Conservation (phyloP, 2,329 filamentous ascomycete genomes). For the Lasiodiplodia citricola region DNA sequence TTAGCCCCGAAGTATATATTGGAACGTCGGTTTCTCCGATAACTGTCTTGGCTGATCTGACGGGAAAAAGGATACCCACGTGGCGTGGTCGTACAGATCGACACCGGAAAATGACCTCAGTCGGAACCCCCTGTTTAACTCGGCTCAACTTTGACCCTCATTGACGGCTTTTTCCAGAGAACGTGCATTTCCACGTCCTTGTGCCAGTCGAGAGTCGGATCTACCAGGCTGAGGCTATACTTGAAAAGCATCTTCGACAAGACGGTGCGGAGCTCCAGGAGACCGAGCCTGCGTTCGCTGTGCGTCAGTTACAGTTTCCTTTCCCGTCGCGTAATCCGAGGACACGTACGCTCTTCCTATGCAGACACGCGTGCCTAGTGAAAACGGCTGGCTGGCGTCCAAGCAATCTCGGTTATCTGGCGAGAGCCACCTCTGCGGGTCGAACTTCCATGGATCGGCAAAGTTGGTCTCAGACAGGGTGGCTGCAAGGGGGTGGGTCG, state of each 20-base stretch:
- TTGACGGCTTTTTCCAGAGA: not conserved
- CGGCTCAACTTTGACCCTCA: not conserved
- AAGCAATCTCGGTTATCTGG: conserved; percentile 25
- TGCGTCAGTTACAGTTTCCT: not conserved
- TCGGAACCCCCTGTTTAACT: not conserved
- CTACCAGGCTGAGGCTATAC: not conserved
- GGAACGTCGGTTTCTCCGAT: not conserved
- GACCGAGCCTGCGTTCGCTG: not conserved
- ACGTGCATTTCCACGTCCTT: not conserved
- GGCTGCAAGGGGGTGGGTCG: conserved; percentile 31
- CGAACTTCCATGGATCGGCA: conserved; percentile 31
- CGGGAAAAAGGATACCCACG: not conserved
- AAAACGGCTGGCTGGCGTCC: conserved; percentile 27
- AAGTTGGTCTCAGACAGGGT: conserved; percentile 33
- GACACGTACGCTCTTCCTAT: not conserved
- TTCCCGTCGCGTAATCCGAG: not conserved
- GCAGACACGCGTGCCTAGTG: not conserved
- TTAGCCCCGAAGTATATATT: not conserved
- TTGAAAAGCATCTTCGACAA: not conserved
- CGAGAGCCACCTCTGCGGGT: conserved; percentile 36
- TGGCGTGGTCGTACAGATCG: not conserved
- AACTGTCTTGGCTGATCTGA: not conserved
- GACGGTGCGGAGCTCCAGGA: not conserved
- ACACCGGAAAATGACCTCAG: not conserved
- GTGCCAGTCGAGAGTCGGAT: not conserved